Conservation (phyloP, 208 protist species). For the Trypanosoma avium region DNA sequence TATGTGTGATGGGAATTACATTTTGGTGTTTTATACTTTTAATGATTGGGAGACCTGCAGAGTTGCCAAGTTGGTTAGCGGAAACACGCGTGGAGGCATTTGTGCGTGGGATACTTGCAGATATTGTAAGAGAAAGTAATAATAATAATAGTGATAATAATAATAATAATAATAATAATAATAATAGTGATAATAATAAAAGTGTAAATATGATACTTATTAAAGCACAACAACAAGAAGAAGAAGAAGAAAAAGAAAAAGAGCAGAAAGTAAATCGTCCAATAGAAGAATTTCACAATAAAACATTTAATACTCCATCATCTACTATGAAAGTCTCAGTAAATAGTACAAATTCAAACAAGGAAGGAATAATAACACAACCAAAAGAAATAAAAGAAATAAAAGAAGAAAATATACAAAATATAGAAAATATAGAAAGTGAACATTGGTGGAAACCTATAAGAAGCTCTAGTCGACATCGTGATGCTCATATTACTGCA, state of each 20-base stretch:
- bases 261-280: too few relatives aligned
- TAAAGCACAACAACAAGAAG: background rate
- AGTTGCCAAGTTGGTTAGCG: slow-evolving; percentile 36
- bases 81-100: slow-evolving; percentile 42
- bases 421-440: background rate
- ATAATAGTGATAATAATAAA: background rate
- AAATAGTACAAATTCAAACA: too few relatives aligned
- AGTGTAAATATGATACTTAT: background rate
- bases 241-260: background rate
- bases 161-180: background rate
- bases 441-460: background rate
- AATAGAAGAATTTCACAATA: too few relatives aligned
- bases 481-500: background rate
- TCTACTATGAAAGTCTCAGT: too few relatives aligned
- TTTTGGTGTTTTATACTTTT: slow-evolving; percentile 9
- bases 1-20: background rate
- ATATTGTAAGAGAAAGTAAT: background rate
- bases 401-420: background rate
- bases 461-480: background rate
- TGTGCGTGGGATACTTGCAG: slow-evolving; percentile 34
- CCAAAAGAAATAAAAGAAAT: background rate
- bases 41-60: slow-evolving; percentile 26
- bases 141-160: background rate
- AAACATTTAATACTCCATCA: too few relatives aligned
- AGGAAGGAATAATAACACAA: too few relatives aligned